Conservation (phyloP, 179 eudicot genomes). For the Spergularia azorica region DNA sequence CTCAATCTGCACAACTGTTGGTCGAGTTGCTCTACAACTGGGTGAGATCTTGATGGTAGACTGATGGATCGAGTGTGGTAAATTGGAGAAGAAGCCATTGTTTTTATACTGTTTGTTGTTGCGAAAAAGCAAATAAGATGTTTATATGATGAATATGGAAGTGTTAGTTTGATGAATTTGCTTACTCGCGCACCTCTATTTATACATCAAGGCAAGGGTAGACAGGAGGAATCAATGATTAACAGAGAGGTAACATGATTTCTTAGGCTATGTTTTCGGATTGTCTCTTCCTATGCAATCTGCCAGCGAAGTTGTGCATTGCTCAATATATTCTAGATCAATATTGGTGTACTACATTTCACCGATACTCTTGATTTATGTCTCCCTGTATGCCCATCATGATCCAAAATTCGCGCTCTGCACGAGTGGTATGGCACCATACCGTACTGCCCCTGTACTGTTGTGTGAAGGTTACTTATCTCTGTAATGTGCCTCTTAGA, state of each 20-base stretch:
- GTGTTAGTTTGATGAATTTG: background rate
- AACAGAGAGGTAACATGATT: conserved; percentile 1
- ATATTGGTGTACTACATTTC: background rate
- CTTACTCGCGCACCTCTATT: background rate
- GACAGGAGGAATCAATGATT: conserved; percentile 20
- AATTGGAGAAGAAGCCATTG: conserved; percentile 34
- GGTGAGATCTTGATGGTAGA: conserved; percentile 41
- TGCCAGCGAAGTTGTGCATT: conserved; percentile 10
- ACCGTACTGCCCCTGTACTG: background rate
- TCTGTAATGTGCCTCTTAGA: no score
- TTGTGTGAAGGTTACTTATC: no score
- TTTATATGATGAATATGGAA: conserved; percentile 8
- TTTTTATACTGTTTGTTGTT: background rate
- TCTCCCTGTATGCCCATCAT: conserved; percentile 10
- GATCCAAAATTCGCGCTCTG: conserved; percentile 23
- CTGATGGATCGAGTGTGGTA: conserved; percentile 42
- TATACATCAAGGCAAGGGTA: conserved; percentile 14
- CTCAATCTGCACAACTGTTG: conserved; percentile 35
- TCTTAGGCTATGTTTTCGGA: conserved; percentile 15
- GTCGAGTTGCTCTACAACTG: conserved; percentile 28
- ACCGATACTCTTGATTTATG: background rate
- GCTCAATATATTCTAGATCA: background rate
- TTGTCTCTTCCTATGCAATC: conserved; percentile 24
- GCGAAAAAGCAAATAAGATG: conserved; percentile 14
- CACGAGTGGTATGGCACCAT: conserved; percentile 21